Conservation (phyloP, 2,329 filamentous ascomycete genomes). For the Claviceps purpurea region DNA sequence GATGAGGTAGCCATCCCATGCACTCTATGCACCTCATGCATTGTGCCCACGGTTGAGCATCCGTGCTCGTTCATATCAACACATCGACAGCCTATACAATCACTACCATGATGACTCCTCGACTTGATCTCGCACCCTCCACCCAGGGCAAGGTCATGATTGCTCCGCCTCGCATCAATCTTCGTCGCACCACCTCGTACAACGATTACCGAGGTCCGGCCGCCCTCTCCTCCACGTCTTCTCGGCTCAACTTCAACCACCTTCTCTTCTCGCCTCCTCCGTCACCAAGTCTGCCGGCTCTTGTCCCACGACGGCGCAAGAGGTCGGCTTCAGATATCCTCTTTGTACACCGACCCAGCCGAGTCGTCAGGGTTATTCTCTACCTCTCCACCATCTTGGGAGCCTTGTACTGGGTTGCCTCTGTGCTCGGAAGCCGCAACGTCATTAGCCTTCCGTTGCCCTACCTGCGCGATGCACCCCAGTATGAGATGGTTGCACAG, state of each 20-base stretch:
- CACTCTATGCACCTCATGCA: not conserved
- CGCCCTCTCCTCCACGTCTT: slow-evolving; percentile 46
- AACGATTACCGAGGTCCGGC: slow-evolving; percentile 29
- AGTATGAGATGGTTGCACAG: slow-evolving; percentile 55
- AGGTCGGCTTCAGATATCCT: slow-evolving; percentile 39
- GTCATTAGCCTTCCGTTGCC: slow-evolving; percentile 17
- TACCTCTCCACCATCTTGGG: slow-evolving; percentile 38
- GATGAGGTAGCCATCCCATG: not conserved
- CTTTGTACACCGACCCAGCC: slow-evolving; percentile 36
- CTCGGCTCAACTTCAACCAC: slow-evolving; percentile 53
- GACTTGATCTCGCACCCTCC: slow-evolving; percentile 31
- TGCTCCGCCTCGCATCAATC: slow-evolving; percentile 40
- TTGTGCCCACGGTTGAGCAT: not conserved
- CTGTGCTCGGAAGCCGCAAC: slow-evolving; percentile 16
- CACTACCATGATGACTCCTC: slow-evolving; percentile 27
- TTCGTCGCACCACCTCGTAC: slow-evolving; percentile 46
- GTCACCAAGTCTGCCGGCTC: slow-evolving; percentile 56
- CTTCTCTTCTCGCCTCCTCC: slow-evolving; percentile 54
- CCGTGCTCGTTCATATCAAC: not conserved
- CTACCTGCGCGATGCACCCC: slow-evolving; percentile 31
- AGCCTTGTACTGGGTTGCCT: slow-evolving; percentile 33
- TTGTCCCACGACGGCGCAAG: slow-evolving; percentile 47
- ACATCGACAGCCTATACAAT: slow-evolving; percentile 3
- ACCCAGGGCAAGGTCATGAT: slow-evolving; percentile 38
- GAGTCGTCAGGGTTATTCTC: slow-evolving; percentile 41